Conservation (phyloP, 352 stramenopile species). For the Globisporangium carolinianum region DNA sequence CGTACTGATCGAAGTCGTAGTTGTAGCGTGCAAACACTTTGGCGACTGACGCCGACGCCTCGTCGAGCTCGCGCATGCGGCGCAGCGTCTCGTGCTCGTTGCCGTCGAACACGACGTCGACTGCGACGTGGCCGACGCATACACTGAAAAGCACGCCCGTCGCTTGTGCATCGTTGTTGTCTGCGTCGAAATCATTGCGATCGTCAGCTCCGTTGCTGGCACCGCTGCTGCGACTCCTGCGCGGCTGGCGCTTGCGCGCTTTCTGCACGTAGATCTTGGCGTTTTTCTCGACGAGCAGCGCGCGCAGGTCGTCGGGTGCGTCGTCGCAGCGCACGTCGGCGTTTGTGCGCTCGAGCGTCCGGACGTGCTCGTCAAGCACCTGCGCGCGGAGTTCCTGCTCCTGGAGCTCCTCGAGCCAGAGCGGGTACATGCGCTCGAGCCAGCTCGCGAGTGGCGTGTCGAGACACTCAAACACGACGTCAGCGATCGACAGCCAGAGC, state of each 20-base stretch:
- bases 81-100: constrained; percentile 19
- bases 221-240: constrained; percentile 6
- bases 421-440: constrained; percentile 57
- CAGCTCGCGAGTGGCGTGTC: constrained; percentile 55
- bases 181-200: not conserved
- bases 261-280: constrained; percentile 52
- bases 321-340: constrained; percentile 30
- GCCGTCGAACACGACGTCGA: constrained; percentile 34
- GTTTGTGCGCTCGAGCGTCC: constrained; percentile 48
- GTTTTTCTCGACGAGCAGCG: constrained; percentile 46
- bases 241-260: constrained; percentile 27
- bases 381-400: constrained; percentile 57
- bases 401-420: constrained; percentile 68
- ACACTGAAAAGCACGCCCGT: constrained; percentile 23
- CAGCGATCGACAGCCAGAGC: constrained; percentile 45
- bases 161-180: not conserved
- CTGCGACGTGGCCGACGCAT: constrained; percentile 20
- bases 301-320: constrained; percentile 39
- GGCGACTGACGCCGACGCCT: constrained; percentile 29
- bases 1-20: constrained; percentile 16
- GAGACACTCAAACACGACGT: constrained; percentile 35
- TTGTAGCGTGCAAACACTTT: constrained; percentile 15
- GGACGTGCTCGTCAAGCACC: constrained; percentile 57
- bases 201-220: not conserved
- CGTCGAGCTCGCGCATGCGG: constrained; percentile 36